Base-by-base conservation (phyloP, 2,329 filamentous ascomycete genomes). In the Bisporella sp. region DNA sequence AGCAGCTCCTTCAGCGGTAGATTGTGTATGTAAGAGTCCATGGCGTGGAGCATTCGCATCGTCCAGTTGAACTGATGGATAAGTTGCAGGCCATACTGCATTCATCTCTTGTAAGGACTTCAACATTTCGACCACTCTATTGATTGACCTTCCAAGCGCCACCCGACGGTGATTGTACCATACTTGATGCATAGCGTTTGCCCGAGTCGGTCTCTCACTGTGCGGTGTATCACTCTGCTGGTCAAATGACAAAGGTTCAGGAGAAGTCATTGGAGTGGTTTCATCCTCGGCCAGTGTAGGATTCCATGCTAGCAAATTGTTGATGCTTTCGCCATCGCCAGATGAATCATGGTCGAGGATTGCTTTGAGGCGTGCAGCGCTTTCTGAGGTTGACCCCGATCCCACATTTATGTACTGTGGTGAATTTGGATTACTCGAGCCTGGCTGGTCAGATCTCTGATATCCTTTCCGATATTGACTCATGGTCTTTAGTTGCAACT, bases 121-220 rank as follows among this genome's bases (percentile, higher is more conserved):
- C 57, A 99, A 72, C 2, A 89, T 81, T 53, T 96, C 89, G 51
- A 96, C 81, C n/a, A 37, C 92, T 59, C 84, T 82, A 63, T 84
- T 87, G 64, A 99, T 96, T 11, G 90, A 87, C 53, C 91, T 85
- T 42, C 82, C 89, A 13, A 99, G 80, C 32, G 87, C 82, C 5
- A 84, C 87, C 52, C 91, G 84, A 67, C 97, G 96, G 62, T 89
- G 82, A 68, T 97, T 97, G 71, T 96, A 96, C 76, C 88, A 89
- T 57, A 97, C 78, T 71, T 97, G 93, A 64, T 95, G 86, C 45
- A 96, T 82, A 68, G 95, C 89, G 64, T 85, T 87, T 39, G 89
- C 85, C 58, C 92, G 81, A 37, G 78, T 73, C 58, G 79, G 78
- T 61, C 79, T 78, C 63, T 89, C 85, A 57, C 81, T 73, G 47